Conservation (phyloP, 148 eudicot genomes). For the Amaranthus hypochondriacus region DNA sequence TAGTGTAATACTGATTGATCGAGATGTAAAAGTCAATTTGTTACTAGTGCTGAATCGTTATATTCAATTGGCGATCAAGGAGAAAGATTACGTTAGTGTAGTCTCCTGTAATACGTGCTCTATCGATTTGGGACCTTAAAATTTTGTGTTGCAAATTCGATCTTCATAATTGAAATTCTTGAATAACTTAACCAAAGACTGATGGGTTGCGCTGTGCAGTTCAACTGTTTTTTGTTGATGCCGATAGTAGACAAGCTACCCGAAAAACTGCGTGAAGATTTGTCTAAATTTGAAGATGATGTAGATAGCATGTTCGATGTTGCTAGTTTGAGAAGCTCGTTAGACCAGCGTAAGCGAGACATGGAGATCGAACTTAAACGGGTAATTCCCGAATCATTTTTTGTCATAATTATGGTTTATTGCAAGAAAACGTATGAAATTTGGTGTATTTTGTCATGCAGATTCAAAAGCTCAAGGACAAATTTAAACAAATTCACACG, state of each 20-base stretch:
- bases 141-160: not conserved
- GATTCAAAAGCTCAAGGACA: conserved; percentile 79
- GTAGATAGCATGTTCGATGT: conserved; percentile 71
- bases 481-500: conserved; percentile 71
- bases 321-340: conserved; percentile 53
- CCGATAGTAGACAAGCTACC: conserved; percentile 96
- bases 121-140: not conserved
- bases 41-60: no score
- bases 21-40: no score
- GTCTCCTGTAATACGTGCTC: no score
- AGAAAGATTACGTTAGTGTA: no score
- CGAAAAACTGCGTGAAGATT: conserved; percentile 77
- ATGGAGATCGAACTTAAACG: conserved; percentile 75
- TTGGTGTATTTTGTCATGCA: conserved; percentile 33
- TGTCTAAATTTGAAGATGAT: conserved; percentile 69
- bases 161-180: conserved; percentile 1
- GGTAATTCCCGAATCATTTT: conserved; percentile 30
- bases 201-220: conserved; percentile 41
- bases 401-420: not conserved
- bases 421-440: not conserved
- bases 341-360: conserved; percentile 66
- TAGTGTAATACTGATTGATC: no score
- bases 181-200: not conserved
- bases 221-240: conserved; percentile 95
- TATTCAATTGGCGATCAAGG: no score